Base-by-base conservation (phyloP, 2,329 filamentous ascomycete genomes). In the Monosporascus sp. region DNA sequence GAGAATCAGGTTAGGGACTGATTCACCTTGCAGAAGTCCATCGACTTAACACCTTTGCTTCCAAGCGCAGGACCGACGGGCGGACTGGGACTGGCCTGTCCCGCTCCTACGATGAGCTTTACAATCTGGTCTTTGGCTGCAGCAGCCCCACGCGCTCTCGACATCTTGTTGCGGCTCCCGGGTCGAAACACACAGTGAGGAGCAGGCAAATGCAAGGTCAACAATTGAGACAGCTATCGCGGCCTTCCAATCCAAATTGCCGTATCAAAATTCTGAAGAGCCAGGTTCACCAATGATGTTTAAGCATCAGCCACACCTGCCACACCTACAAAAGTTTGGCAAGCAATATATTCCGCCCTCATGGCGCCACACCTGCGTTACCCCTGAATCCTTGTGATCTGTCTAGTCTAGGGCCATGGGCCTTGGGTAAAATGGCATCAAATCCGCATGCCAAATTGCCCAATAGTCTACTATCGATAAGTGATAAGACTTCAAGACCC, bases 11-110 rank as follows among this genome's bases (percentile, higher is more conserved):
- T 31, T 16, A 41, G 2, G 2, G 45, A 19, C 16, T 31, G 26
- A 38, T 59, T 52, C 37, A 96, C 93, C 82, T 97, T 97, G 85
- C 94, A 97, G 72, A 97, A 99, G 75, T 99, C 94, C 87, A 99
- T 99, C 54, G 90, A 95, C 79, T 99, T 99, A 58, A 99, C 89
- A 79, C 94, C 94, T 79, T 97, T 97, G 72, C 87, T 93, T 76
- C 94, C 94, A 61, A 99, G 82, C 51, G 94, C 94, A 54, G 94
- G 94, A 79, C 94, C 94, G 66, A 99, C 92, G 5, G 94, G 94
- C 36, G 94, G 94, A 74, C 91, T 95, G 31, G 94, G 94, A 66
- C 87, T 93, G 56, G 94, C 94, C 73, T 97, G 91, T 26, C 94
- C 94, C 53, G 94, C 94, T 65, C 93, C 94, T 57, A 99, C 94